These are phyloP conservation scores for Paramecium pentaurelia DNA, from an alignment of 73 alveolate species.

Conservation along the genomic window DNA sequence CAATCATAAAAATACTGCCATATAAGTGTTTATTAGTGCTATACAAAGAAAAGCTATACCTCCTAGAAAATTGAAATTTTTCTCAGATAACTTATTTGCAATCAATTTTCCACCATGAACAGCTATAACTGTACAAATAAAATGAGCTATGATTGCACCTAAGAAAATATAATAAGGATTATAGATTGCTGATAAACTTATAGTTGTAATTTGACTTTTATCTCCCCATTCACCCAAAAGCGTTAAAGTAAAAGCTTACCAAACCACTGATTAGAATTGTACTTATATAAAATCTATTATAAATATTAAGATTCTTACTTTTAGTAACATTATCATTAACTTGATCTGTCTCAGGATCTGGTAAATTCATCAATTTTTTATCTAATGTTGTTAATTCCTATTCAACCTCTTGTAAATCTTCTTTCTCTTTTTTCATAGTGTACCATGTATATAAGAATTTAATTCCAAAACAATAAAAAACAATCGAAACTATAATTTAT, in stretches of 20 bases:
- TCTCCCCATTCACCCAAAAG: conserved; percentile 63
- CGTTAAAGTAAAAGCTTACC: conserved; percentile 54
- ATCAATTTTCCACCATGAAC: conserved; percentile 63
- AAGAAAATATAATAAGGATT: conserved; percentile 42
- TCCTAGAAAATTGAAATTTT: conserved; percentile 54
- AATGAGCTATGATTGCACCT: conserved; percentile 62
- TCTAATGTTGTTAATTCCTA: background rate
- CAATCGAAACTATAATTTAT: background rate
- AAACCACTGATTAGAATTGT: background rate
- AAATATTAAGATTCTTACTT: background rate
- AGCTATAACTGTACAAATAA: conserved; percentile 59
- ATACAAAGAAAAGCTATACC: conserved; percentile 49
- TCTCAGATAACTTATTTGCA: conserved; percentile 58
- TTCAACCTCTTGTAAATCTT: conserved; percentile 29
- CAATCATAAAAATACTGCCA: background rate
- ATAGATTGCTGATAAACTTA: conserved; percentile 17
- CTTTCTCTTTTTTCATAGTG: background rate
- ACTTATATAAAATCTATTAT: conserved; percentile 12
- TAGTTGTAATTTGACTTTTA: conserved; percentile 53
- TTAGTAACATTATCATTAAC: background rate
- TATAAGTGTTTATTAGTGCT: background rate
- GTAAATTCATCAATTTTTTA: conserved; percentile 29
- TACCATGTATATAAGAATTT: background rate
- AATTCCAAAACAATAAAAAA: background rate
- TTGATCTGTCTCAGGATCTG: conserved; percentile 30